phyloP scores from a whole-genome alignment of 129 eudicot genomes.

The Helianthus tuberosus region DNA sequence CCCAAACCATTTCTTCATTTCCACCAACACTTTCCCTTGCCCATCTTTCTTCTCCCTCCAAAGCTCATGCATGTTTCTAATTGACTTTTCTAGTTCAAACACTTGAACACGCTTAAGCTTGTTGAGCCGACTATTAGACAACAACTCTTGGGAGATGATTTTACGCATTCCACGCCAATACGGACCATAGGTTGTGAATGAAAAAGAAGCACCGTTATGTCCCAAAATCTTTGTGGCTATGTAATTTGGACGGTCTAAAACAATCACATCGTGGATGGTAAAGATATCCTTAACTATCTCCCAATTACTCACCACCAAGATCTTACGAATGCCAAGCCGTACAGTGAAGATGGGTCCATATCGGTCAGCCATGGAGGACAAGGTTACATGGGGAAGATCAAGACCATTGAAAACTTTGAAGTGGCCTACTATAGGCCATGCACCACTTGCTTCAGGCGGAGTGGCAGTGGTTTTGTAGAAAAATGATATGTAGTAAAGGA shows the following conservation, averaged over 20 bases:
- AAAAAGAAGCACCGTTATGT: slow-evolving; percentile 14
- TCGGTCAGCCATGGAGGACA: slow-evolving; percentile 33
- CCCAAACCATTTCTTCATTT: background rate
- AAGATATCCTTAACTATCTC: slow-evolving; percentile 35
- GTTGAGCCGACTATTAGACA: slow-evolving; percentile 19
- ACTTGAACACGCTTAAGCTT: slow-evolving; percentile 15
- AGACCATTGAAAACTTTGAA: slow-evolving; percentile 15
- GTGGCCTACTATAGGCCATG: slow-evolving; percentile 59
- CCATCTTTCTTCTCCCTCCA: slow-evolving; percentile 9
- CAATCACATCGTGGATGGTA: slow-evolving; percentile 17
- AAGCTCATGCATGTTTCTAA: slow-evolving; percentile 5
- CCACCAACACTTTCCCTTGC: slow-evolving; percentile 13
- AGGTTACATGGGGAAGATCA: slow-evolving; percentile 16
- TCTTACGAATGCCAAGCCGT: slow-evolving; percentile 5
- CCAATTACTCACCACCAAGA: slow-evolving; percentile 31
- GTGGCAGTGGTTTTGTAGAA: too few species aligned
- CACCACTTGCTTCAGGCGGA: slow-evolving; percentile 44
- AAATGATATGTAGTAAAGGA: too few species aligned
- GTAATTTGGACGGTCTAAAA: slow-evolving; percentile 22
- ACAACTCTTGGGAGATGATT: slow-evolving; percentile 20
- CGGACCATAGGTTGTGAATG: slow-evolving; percentile 26
- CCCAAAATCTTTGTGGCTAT: slow-evolving; percentile 19
- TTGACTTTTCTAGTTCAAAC: background rate
- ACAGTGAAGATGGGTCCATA: slow-evolving; percentile 36
- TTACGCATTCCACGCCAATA: slow-evolving; percentile 36